phyloP scores from a whole-genome alignment of 176 grass and related monocot species.

The Panicum miliaceum region DNA sequence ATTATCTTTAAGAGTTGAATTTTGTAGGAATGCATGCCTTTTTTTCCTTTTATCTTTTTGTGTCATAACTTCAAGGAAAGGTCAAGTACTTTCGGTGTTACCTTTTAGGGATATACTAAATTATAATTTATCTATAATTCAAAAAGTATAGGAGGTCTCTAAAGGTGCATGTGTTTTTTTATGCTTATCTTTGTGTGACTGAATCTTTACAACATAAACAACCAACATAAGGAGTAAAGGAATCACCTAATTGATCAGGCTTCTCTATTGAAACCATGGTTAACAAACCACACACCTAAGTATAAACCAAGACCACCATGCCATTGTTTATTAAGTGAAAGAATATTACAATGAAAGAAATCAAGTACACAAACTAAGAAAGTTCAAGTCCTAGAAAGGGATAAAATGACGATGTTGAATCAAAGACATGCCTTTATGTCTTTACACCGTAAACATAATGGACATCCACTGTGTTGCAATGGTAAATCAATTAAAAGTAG shows the following conservation, averaged over 20 bases:
- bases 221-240: no score
- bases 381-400: no score
- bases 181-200: background rate
- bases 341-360: background rate
- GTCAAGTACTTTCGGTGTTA: no score
- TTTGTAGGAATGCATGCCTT: no score
- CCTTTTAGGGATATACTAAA: no score
- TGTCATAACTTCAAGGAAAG: no score
- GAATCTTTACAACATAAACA: background rate
- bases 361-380: background rate
- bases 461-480: background rate
- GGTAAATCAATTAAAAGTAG: background rate
- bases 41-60: no score
- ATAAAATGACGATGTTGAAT: background rate
- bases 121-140: no score
- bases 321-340: background rate
- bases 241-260: background rate
- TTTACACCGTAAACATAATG: background rate
- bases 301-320: background rate
- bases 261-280: background rate
- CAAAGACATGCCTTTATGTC: background rate
- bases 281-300: background rate
- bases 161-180: background rate
- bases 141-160: no score
- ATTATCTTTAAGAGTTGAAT: no score